phyloP scores from a whole-genome alignment of 305 asterid species.

The Solanum hybrid region DNA sequence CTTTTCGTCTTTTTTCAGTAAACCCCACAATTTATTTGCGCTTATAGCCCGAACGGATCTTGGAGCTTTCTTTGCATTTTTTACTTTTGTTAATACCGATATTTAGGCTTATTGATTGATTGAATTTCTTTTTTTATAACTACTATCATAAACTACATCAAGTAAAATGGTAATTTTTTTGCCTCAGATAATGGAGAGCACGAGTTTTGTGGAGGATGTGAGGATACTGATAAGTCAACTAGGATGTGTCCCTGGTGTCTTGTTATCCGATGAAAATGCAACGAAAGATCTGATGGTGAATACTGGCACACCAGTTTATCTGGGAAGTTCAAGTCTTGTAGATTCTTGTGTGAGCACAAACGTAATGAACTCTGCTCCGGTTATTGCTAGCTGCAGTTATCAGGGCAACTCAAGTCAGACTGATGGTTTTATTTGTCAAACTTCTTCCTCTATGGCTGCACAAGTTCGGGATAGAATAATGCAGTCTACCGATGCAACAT shows the following conservation, averaged over 20 bases:
- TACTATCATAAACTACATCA: not conserved
- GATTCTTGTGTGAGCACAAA: slow-evolving; percentile 1
- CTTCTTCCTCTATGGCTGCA: slow-evolving; percentile 22
- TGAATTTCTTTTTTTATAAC: not conserved
- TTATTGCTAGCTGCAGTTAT: slow-evolving; percentile 4
- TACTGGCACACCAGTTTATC: slow-evolving; percentile 28
- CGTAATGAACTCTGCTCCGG: not conserved
- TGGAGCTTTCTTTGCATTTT: not conserved
- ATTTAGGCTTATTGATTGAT: not conserved
- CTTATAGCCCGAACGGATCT: not conserved
- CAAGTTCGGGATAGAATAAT: slow-evolving; percentile 16
- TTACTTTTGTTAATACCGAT: not conserved
- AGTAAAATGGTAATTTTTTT: not conserved
- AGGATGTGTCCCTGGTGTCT: slow-evolving; percentile 53
- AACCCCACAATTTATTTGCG: not conserved
- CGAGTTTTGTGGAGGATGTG: slow-evolving; percentile 55
- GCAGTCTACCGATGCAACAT: slow-evolving; percentile 19
- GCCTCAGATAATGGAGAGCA: slow-evolving; percentile 64
- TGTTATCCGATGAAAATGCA: slow-evolving; percentile 38
- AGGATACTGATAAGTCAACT: slow-evolving; percentile 51
- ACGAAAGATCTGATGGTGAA: slow-evolving; percentile 30
- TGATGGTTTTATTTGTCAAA: slow-evolving; percentile 8
- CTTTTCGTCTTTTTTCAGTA: too few relatives aligned
- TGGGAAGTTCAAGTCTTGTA: slow-evolving; percentile 20
- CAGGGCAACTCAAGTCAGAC: not conserved